These are phyloP conservation scores for Aphelidium insulamus DNA, from an alignment of 371 early-diverging fungal genomes.

Conservation along the genomic window DNA sequence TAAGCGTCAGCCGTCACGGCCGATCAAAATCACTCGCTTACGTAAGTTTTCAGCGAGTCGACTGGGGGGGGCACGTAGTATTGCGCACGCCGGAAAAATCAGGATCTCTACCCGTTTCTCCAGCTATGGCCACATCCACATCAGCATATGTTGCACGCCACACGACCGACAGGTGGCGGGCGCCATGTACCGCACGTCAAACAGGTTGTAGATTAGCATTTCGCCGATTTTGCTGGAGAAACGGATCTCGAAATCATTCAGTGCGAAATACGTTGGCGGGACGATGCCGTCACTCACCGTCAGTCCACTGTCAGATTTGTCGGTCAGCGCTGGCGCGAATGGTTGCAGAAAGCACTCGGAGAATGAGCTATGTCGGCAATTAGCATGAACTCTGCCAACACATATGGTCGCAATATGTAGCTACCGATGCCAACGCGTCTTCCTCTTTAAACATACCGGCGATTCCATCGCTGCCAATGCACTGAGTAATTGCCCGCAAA, in stretches of 20 bases:
- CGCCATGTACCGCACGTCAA: constrained; percentile 67
- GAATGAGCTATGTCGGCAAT: constrained; percentile 15
- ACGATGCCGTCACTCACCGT: constrained; percentile 22
- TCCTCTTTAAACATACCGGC: constrained; percentile 11
- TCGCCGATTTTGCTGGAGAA: constrained; percentile 76
- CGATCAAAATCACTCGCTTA: no score
- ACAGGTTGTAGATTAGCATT: constrained; percentile 68
- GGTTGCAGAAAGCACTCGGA: constrained; percentile 37
- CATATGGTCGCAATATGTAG: background rate
- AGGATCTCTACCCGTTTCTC: constrained; percentile 82
- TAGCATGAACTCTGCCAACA: background rate
- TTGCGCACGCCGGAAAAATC: constrained; percentile 75
- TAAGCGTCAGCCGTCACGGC: no score
- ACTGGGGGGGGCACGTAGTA: constrained; percentile 42
- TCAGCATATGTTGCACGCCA: constrained; percentile 64
- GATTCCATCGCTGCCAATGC: constrained; percentile 20
- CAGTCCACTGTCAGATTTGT: no score
- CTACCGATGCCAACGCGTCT: background rate
- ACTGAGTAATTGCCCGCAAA: constrained; percentile 53
- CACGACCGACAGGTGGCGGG: constrained; percentile 60
- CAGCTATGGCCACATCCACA: constrained; percentile 46
- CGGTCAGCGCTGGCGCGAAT: constrained; percentile 27
- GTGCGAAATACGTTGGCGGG: constrained; percentile 53
- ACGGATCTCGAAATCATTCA: constrained; percentile 78
- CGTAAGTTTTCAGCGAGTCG: no score